Conservation (phyloP, 441 rosid species). For the Eutrema salsugineum region DNA sequence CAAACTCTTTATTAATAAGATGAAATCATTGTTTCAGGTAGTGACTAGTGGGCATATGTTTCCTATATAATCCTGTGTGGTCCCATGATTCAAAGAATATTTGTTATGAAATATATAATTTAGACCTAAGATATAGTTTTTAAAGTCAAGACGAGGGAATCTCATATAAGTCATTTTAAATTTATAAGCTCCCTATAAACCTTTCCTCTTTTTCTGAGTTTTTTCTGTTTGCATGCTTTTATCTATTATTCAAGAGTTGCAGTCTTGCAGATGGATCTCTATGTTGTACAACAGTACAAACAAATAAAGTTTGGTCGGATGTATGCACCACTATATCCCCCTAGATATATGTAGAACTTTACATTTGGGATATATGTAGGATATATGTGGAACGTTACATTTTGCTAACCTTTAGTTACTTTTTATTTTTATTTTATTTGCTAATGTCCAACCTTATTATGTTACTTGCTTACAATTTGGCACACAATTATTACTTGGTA, state of each 20-base stretch:
- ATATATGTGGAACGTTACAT: neutral
- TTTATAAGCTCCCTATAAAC: neutral
- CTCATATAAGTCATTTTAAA: neutral
- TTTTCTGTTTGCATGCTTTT: neutral
- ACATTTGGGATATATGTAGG: neutral
- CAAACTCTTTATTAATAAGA: neutral
- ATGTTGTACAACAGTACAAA: conserved; percentile 5
- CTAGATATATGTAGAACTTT: neutral
- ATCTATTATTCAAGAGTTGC: neutral
- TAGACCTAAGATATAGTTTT: neutral
- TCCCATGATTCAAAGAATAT: neutral
- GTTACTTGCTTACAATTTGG: neutral
- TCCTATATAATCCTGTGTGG: neutral
- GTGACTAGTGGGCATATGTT: neutral
- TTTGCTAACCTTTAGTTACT: neutral
- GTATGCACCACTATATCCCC: neutral
- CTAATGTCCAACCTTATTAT: too few relatives aligned
- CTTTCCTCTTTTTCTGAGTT: neutral
- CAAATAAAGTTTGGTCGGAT: neutral
- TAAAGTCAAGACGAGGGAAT: neutral
- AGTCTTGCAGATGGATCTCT: conserved; percentile 1
- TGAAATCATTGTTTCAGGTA: neutral
- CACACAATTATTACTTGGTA: neutral
- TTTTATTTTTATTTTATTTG: too few relatives aligned
- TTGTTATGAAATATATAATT: neutral